Conservation (phyloP, 2,329 filamentous ascomycete genomes). For the Eutypa lata region DNA sequence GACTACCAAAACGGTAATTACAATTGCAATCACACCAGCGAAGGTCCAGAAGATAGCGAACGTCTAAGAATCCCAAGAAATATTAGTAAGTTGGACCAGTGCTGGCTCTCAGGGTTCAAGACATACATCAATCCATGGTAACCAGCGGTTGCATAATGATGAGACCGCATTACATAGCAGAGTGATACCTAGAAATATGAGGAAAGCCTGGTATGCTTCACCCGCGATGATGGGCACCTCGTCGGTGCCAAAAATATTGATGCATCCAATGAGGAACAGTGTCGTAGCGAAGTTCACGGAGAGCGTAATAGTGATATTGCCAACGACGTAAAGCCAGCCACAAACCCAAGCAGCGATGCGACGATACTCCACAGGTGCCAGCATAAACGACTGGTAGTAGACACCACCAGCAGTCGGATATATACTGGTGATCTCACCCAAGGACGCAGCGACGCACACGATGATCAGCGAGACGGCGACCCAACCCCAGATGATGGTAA, state of each 20-base stretch:
- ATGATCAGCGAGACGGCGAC: slow-evolving; percentile 66
- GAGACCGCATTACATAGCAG: slow-evolving; percentile 64
- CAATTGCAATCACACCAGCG: slow-evolving; percentile 63
- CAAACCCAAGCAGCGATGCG: slow-evolving; percentile 67
- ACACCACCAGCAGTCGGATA: slow-evolving; percentile 76
- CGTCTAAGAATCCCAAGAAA: slow-evolving; percentile 46
- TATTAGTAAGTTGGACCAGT: slow-evolving; percentile 8
- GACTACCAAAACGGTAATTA: slow-evolving; percentile 60
- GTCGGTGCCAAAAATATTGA: slow-evolving; percentile 52
- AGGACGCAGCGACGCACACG: slow-evolving; percentile 65
- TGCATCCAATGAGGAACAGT: slow-evolving; percentile 55
- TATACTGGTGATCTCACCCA: slow-evolving; percentile 72
- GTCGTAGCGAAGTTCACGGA: slow-evolving; percentile 79
- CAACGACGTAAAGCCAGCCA: slow-evolving; percentile 74
- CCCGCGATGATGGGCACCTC: slow-evolving; percentile 43
- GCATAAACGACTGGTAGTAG: slow-evolving; percentile 77
- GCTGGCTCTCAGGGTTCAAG: slow-evolving; percentile 12
- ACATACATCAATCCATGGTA: slow-evolving; percentile 68
- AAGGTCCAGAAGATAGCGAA: slow-evolving; percentile 75
- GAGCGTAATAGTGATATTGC: slow-evolving; percentile 80
- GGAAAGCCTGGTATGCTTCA: slow-evolving; percentile 62
- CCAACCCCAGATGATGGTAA: slow-evolving; percentile 73
- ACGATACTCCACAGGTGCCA: slow-evolving; percentile 59
- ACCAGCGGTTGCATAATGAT: slow-evolving; percentile 62
- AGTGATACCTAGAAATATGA: slow-evolving; percentile 69